Evolutionary conservation across 208 protist species (phyloP), one percentile per base, ranked within the genome.

Genomic region (Phytomonas francai): DNA sequence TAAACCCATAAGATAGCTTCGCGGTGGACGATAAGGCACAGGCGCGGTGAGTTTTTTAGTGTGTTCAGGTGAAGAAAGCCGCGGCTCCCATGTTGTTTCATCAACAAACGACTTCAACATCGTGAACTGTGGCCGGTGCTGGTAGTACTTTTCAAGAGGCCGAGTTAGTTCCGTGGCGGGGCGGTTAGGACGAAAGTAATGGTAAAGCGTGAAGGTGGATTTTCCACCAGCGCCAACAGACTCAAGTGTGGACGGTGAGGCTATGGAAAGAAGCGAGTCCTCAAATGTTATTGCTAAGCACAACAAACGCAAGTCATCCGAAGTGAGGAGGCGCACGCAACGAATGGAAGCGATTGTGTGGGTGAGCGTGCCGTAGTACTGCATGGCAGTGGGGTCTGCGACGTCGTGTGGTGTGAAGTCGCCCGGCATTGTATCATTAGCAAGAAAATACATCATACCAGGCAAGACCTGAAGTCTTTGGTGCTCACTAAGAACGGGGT

Each of bases 1-100:
- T 0, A 95, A 76, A 11, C 90, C 90, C 85, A 93, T 93, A 51
- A 93, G 66, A 70, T 95, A 95, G 63, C 79, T 91, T 67, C 89
- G 83, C 1, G 90, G 90, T 4, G 90, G 85, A 0, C 67, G 65
- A 73, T 91, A 95, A 6, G 76, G 79, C 34, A 88, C 72, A 1
- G 87, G 81, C 9, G 89, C 78, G 61, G 4, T 74, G 58, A 19
- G 39, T 49, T 72, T 67, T 75, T 29, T 45, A 66, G 3, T 34
- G 56, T 4, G 56, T 60, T 0, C 87, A 39, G 34, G 34, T 9
- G 34, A 12, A 9, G 34, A 3, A 67, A 93, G 76, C 66, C 75
- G 69, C 25, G 89, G 89, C 28, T 39, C 67, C 86, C 86, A 92
- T 59, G 30, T 49, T 12, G 33, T 63, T 2, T 32, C 73, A 19